Evolutionary conservation across 257 asterid species (phyloP), one percentile per base, ranked within the genome.

Genomic region (Echites panduratus): DNA sequence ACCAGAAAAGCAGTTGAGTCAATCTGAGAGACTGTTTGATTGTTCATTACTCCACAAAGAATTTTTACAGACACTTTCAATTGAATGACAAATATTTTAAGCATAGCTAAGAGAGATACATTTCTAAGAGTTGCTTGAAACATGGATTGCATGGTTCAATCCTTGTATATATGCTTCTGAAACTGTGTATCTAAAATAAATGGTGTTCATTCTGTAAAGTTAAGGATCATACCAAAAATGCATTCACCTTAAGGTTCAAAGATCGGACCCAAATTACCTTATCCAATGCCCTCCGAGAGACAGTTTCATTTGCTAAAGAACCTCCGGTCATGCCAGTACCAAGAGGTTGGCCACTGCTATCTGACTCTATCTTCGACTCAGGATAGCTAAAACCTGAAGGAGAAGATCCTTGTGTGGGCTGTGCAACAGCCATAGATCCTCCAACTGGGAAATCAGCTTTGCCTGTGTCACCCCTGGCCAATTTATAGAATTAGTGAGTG

Each of bases 241-340:
- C 43, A 65, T 14, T 14, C 5, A 19, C 27, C 32, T 24, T 66
- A 48, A 75, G 70, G 40, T 20, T 70, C 70, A 19, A 75, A 79
- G 68, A 49, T 71, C 50, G 69, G 49, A 54, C 29, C 4, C 47
- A 58, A 54, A 75, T 70, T 85, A 91, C 98, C 98, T 94, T 94
- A 80, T 94, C 99, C 78, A 94, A 44, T 78, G 98, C 99, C 87
- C 82, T 94, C 76, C 95, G 87, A 80, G 93, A 91, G 83, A 90
- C 97, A 17, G 95, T 87, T 73, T 94, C 98, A 75, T 85, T 89
- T 54, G 79, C 78, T 52, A 81, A 79, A 63, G 84, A 49, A 75
- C 85, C 79, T 75, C 79, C 82, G 41, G 74, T 56, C 29, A 75
- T 44, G 40, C 80, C 81, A 43, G 76, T 71, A 74, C 80, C 82